Base-by-base conservation (phyloP, 345 rosid species). In the Rhizophora mangle region DNA sequence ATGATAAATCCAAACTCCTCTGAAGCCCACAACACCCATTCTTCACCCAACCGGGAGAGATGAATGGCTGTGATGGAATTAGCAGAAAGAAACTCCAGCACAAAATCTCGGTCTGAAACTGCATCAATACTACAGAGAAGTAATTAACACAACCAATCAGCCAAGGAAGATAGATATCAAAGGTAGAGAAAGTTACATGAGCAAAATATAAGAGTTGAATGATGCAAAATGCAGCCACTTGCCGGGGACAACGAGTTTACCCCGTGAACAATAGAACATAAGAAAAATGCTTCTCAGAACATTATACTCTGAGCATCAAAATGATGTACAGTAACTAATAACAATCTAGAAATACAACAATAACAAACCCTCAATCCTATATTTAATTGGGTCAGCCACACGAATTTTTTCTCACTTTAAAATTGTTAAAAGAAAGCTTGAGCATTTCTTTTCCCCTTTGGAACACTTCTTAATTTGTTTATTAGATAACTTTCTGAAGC, bases 11-110 rank as follows among this genome's bases (percentile, higher is more conserved):
- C 98, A 66, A 92, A 95, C 80, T 92, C 99, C 78, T 92, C 99
- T 1, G 98, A 90, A 13, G 99, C 99, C 99, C 98, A 95, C 47
- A 95, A 77, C 69, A 95, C 99, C 96, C 97, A 95, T 47, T 95
- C 98, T 78, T 95, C 99, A 64, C 99, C 99, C 61, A 95, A 85
- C 21, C 98, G 92, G 39, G 98, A 95, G 34, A 95, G 90, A 81
- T 92, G 98, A 74, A 88, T 73, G 7, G 85, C 96, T 65, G 81
- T 86, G 76, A 86, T 95, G 68, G 96, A 83, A 74, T 89, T 92
- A 68, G 85, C 86, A 49, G 83, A 82, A 54, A 89, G 83, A 55
- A 95, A 89, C 85, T 95, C 99, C 86, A 92, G 59, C 58, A 85
- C 86, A 39, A 90, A 95, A 76, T 95, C 99, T 72, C 97, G 74